Percentiles rank a stretch among this genome's conserved stretches.
Evolutionary conservation across 306 rosid species (phyloP).

Genomic region (Dalbergia cultrata): DNA sequence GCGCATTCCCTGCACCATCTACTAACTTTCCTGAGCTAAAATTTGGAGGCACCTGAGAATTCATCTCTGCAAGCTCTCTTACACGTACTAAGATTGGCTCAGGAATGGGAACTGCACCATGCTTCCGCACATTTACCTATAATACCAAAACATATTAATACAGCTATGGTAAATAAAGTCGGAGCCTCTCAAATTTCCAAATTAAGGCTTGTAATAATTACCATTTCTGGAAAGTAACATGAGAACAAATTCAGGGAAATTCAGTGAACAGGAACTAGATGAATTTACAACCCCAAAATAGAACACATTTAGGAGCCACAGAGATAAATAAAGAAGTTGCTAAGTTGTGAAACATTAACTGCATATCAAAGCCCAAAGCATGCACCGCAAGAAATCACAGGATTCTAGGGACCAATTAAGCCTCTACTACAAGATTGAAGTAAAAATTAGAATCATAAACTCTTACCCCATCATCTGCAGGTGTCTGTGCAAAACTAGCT

Average conservation of each 20-base stretch:
- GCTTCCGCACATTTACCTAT: conserved; percentile 85
- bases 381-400: conserved; percentile 5
- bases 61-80: conserved; percentile 92
- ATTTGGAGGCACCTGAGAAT: conserved; percentile 73
- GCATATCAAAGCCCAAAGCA: conserved; percentile 18
- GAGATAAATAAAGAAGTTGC: neutral
- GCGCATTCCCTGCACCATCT: conserved; percentile 53
- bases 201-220: neutral
- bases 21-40: conserved; percentile 61
- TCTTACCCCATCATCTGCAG: conserved; percentile 88
- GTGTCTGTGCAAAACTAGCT: conserved; percentile 81
- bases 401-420: conserved; percentile 34
- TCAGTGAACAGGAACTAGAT: neutral
- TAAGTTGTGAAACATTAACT: neutral
- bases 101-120: conserved; percentile 79
- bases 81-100: conserved; percentile 73
- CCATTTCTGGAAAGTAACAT: conserved; percentile 18
- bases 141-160: neutral
- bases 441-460: conserved; percentile 19
- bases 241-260: conserved; percentile 5
- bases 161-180: conserved; percentile 23
- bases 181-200: neutral
- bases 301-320: neutral
- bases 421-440: conserved; percentile 27
- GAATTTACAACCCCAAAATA: conserved; percentile 8